phyloP scores from a whole-genome alignment of 768 basidiomycete species.

The Hypholoma sublateritium region DNA sequence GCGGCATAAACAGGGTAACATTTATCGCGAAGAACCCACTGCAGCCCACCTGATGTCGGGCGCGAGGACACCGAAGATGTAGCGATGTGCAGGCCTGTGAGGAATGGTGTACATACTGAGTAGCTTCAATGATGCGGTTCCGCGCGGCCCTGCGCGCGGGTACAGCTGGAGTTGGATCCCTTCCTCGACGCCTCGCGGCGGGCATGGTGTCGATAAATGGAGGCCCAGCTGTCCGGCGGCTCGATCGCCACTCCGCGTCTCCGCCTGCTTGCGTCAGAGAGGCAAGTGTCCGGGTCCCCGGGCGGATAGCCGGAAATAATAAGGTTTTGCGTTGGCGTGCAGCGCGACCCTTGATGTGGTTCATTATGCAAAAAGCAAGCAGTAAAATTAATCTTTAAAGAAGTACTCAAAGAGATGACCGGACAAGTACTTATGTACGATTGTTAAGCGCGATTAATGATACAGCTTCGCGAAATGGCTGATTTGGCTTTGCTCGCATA shows the following conservation, averaged over 20 bases:
- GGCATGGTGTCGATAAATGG: not conserved
- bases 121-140: slow-evolving; percentile 5
- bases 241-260: no score
- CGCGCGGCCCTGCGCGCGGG: not conserved
- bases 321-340: not conserved
- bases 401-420: not conserved
- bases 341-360: not conserved
- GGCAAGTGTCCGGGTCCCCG: not conserved
- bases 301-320: not conserved
- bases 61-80: not conserved
- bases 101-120: slow-evolving; percentile 5
- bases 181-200: not conserved
- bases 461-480: not conserved
- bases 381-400: not conserved
- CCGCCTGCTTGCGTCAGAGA: not conserved
- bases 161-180: not conserved
- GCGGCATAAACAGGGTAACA: not conserved
- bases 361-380: not conserved
- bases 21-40: not conserved
- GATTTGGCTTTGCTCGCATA: not conserved
- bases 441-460: not conserved
- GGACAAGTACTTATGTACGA: not conserved
- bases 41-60: not conserved
- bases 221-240: no score
- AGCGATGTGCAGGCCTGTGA: slow-evolving; percentile 2